phyloP scores from a whole-genome alignment of 257 asterid genomes.

The Voacanga thouarsii region DNA sequence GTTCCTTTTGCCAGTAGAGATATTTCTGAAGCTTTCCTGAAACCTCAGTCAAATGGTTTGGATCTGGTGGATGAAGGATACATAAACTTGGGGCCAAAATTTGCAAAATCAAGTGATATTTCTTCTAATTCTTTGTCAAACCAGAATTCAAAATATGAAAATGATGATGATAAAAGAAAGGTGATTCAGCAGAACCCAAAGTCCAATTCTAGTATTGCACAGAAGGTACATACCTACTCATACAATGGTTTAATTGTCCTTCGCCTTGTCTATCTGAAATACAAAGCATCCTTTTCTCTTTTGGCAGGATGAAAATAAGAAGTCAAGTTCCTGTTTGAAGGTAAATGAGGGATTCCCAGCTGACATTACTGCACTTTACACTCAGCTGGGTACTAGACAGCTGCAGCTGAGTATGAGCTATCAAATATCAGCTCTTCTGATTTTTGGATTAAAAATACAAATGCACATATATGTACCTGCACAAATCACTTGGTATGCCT shows the following conservation, averaged over 20 bases:
- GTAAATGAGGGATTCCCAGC: constrained; percentile 12
- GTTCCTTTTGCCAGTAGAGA: background rate
- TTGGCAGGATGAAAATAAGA: constrained; percentile 15
- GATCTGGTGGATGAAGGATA: constrained; percentile 10
- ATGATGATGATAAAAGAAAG: constrained; percentile 2
- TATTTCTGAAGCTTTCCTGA: background rate
- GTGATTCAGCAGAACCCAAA: constrained; percentile 1
- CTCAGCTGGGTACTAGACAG: constrained; percentile 11
- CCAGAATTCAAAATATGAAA: background rate
- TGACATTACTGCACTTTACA: constrained; percentile 5
- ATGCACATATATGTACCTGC: background rate
- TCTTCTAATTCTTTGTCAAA: constrained; percentile 4
- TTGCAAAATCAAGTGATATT: constrained; percentile 11
- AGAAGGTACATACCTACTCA: constrained; percentile 1
- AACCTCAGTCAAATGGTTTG: background rate
- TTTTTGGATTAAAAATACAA: background rate
- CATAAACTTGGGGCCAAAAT: constrained; percentile 3
- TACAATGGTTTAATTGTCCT: background rate
- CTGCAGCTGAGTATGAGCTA: constrained; percentile 24
- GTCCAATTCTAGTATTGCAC: constrained; percentile 3
- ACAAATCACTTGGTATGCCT: background rate
- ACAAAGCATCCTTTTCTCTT: background rate
- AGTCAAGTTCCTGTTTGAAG: constrained; percentile 5
- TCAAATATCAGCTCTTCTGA: background rate
- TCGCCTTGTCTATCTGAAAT: background rate